A percentile compares a stretch with the other conserved stretches of the same genome.
Evolutionary conservation across 2,329 filamentous ascomycete genomes (phyloP).

Genomic region (Aspergillus jensenii): DNA sequence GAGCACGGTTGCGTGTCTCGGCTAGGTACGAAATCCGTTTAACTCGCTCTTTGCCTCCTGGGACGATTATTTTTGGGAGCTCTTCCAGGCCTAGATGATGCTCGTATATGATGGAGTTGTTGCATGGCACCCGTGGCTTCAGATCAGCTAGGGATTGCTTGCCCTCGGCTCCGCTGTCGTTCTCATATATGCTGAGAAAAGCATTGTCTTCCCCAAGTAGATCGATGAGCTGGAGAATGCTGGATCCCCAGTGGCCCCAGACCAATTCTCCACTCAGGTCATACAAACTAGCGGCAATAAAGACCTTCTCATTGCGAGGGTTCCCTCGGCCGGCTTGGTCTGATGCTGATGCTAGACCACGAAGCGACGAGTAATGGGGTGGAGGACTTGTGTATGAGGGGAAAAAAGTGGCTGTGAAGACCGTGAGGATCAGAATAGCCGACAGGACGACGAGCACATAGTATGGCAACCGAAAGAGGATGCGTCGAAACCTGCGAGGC

Average conservation of each 20-base stretch:
- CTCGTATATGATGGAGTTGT: slow-evolving; percentile 59
- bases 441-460: not conserved
- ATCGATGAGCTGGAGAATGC: slow-evolving; percentile 62
- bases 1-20: slow-evolving; percentile 68
- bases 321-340: slow-evolving; percentile 49
- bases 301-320: slow-evolving; percentile 63
- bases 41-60: slow-evolving; percentile 61
- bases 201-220: slow-evolving; percentile 67
- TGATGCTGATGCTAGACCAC: slow-evolving; percentile 26
- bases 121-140: slow-evolving; percentile 49
- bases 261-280: slow-evolving; percentile 62
- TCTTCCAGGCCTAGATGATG: slow-evolving; percentile 56
- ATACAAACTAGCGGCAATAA: slow-evolving; percentile 70
- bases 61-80: slow-evolving; percentile 61
- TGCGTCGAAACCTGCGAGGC: not conserved
- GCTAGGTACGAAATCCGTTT: slow-evolving; percentile 73
- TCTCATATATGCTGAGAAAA: slow-evolving; percentile 72
- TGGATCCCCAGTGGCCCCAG: slow-evolving; percentile 63
- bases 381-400: slow-evolving; percentile 59
- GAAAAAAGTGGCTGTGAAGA: slow-evolving; percentile 50
- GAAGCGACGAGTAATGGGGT: slow-evolving; percentile 48
- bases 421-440: not conserved
- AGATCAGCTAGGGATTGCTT: slow-evolving; percentile 56
- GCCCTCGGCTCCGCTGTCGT: slow-evolving; percentile 62
- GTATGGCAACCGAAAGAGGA: not conserved